Evolutionary conservation across 164 flowering plant species (phyloP).

Genomic region (Echeveria elegans): DNA sequence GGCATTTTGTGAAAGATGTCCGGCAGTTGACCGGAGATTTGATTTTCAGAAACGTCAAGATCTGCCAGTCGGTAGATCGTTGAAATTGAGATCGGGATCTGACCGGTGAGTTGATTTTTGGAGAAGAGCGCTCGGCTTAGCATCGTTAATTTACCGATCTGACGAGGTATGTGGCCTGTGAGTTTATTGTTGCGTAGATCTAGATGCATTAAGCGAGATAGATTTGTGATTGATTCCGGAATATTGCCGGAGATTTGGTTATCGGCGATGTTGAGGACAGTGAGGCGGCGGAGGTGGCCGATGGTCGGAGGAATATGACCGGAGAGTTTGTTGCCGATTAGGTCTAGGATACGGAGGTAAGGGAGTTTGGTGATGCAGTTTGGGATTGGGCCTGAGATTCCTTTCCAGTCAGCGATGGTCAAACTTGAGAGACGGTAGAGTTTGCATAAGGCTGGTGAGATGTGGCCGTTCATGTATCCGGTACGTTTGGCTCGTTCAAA

Average conservation of each 20-base stretch:
- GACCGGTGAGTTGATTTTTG: slow-evolving; percentile 42
- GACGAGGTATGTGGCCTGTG: slow-evolving; percentile 44
- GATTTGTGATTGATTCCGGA: slow-evolving; percentile 42
- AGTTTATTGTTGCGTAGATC: slow-evolving; percentile 62
- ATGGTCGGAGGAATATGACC: slow-evolving; percentile 56
- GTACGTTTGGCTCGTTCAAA: slow-evolving; percentile 45
- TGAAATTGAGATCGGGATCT: slow-evolving; percentile 49
- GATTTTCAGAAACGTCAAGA: slow-evolving; percentile 58
- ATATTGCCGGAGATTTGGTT: slow-evolving; percentile 59
- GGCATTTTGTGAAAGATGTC: slow-evolving; percentile 52
- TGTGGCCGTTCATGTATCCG: slow-evolving; percentile 74
- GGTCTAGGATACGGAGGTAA: slow-evolving; percentile 53
- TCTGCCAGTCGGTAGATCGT: slow-evolving; percentile 66
- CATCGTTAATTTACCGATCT: slow-evolving; percentile 49
- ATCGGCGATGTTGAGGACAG: slow-evolving; percentile 76
- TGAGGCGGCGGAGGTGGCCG: slow-evolving; percentile 46
- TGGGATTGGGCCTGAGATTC: slow-evolving; percentile 63
- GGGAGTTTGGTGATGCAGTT: slow-evolving; percentile 45
- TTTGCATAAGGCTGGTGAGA: slow-evolving; percentile 65
- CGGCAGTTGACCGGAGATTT: slow-evolving; percentile 50
- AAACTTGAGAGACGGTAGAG: slow-evolving; percentile 54
- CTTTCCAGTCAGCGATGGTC: slow-evolving; percentile 45
- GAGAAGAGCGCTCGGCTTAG: slow-evolving; percentile 70
- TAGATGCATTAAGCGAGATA: slow-evolving; percentile 47
- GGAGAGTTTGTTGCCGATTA: slow-evolving; percentile 58